Conservation (phyloP, 805 yeast genomes). For the Ogataea nonfermentans region DNA sequence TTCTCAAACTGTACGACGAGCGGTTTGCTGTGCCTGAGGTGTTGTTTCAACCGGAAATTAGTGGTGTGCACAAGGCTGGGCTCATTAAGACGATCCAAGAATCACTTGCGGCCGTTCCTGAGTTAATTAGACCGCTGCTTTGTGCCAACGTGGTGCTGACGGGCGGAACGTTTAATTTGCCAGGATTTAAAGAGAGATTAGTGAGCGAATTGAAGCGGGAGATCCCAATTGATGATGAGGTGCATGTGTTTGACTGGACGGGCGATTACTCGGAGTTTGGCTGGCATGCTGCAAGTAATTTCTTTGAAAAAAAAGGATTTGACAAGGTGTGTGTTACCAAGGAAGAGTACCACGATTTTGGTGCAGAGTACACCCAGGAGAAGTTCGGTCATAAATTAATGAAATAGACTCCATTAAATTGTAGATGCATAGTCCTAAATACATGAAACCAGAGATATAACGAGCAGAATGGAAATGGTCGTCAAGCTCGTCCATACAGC, state of each 20-base stretch:
- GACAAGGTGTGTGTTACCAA: conserved; percentile 60
- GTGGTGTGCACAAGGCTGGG: conserved; percentile 78
- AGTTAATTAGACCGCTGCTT: conserved; percentile 67
- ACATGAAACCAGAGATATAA: conserved; percentile 37
- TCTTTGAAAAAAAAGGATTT: conserved; percentile 46
- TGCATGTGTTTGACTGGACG: conserved; percentile 41
- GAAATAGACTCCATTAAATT: neutral
- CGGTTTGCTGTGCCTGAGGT: conserved; percentile 86
- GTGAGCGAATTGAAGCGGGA: conserved; percentile 60
- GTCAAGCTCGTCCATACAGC: conserved; percentile 43
- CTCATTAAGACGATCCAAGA: conserved; percentile 68
- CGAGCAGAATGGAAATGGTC: conserved; percentile 40
- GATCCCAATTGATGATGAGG: conserved; percentile 69
- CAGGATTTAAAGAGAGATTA: conserved; percentile 65
- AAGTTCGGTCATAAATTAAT: conserved; percentile 31
- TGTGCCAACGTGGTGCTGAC: conserved; percentile 74
- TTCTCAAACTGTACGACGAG: conserved; percentile 73
- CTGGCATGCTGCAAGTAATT: conserved; percentile 55
- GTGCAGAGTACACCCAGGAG: conserved; percentile 44
- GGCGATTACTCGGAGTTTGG: conserved; percentile 39
- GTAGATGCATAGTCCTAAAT: conserved; percentile 11
- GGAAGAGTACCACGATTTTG: conserved; percentile 84
- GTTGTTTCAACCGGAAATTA: conserved; percentile 79
- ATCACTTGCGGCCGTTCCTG: conserved; percentile 68
- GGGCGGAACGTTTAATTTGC: conserved; percentile 79